Evolutionary conservation across 768 basidiomycete species (phyloP), one percentile per base, ranked within the genome.

Genomic region (Termitomyces eurrhizus): DNA sequence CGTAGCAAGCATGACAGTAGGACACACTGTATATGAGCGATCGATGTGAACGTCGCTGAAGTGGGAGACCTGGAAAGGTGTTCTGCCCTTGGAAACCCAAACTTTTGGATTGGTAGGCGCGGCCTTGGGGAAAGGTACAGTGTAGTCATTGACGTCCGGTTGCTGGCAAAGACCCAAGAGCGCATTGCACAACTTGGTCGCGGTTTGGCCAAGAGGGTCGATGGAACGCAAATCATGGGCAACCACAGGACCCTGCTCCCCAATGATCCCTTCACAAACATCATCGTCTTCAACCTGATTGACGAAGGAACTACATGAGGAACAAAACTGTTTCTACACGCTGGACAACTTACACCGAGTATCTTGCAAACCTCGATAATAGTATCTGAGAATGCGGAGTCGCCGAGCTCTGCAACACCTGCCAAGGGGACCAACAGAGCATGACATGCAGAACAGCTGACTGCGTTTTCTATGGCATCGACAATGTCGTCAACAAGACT

Each of bases 11-110:
- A 48, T 39, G 41, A 48, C 16, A 48, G 5, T 7, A 14, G 14
- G 11, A 64, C 78, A 57, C 62, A 84, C 84, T 24, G 74, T 71
- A 65, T 87, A 87, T 7, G 76, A 64, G 35, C 83, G 73, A 64
- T 87, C 86, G 39, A 88, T 81, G 64, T 88, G 86, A 5, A 81
- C 80, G 66, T 87, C 86, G 64, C 82, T 84, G 67, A 88, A 80
- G 66, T 88, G 86, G 0, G 79, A 78, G 7, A 86, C 82, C 62
- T 83, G 77, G 67, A 86, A 79, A 1, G 84, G 80, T 24, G 72
- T 26, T 52, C 73, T 74, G 6, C 81, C 78, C 1, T 66, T 68
- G 4, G 78, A 78, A 4, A 57, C 64, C 60, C 74, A 76, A 1
- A 59, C 60, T 50, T 72, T 74, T 6, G 76, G 75, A 14, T 70